These are phyloP conservation scores for Colletotrichum eleusines DNA, from an alignment of 2,329 filamentous ascomycete species.

Conservation along the genomic window DNA sequence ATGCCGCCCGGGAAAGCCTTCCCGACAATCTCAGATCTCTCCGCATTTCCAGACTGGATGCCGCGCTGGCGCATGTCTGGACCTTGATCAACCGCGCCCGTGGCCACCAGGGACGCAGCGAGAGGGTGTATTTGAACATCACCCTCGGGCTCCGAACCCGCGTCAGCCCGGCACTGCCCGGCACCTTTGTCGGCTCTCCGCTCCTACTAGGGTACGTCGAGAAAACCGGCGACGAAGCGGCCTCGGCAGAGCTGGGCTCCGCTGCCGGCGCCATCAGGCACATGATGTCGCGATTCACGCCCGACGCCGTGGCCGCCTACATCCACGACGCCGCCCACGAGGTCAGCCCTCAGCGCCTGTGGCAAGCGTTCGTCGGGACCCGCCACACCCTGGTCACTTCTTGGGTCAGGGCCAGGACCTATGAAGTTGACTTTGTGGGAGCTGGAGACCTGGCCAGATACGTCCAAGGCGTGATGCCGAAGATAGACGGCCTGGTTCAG, in stretches of 20 bases:
- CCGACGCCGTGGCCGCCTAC: constrained; percentile 52
- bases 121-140: constrained; percentile 54
- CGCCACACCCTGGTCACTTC: constrained; percentile 58
- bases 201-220: constrained; percentile 54
- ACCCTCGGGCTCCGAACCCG: constrained; percentile 56
- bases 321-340: constrained; percentile 59
- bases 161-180: constrained; percentile 54
- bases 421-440: constrained; percentile 57
- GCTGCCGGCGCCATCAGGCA: constrained; percentile 51
- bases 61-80: constrained; percentile 61
- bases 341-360: constrained; percentile 59
- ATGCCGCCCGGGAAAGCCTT: constrained; percentile 36
- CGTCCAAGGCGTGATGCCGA: constrained; percentile 57
- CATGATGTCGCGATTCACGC: constrained; percentile 53
- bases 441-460: constrained; percentile 47
- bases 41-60: constrained; percentile 57
- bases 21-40: constrained; percentile 16
- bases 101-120: constrained; percentile 43
- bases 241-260: constrained; percentile 23
- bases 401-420: constrained; percentile 55
- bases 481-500: constrained; percentile 57
- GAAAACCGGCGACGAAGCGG: constrained; percentile 17
- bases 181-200: constrained; percentile 59
- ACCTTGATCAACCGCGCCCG: constrained; percentile 57
- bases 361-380: constrained; percentile 59